Evolutionary conservation across 1,284 basidiomycete genomes (phyloP).

Genomic region (Ustilago cynodontis): DNA sequence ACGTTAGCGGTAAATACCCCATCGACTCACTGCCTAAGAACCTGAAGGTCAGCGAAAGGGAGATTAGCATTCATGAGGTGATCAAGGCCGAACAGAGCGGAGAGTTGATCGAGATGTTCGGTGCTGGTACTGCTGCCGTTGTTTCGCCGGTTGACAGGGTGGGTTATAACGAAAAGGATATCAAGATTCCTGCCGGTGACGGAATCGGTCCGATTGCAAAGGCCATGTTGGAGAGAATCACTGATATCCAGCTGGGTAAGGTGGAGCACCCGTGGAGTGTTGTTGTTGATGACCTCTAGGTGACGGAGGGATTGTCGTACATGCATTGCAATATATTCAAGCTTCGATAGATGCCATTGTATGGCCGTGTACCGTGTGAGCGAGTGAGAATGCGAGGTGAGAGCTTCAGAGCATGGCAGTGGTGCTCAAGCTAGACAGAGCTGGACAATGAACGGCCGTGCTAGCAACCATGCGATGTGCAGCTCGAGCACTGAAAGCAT

Average conservation of each 20-base stretch:
- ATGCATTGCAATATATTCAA: neutral
- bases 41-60: constrained; percentile 83
- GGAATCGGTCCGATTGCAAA: constrained; percentile 87
- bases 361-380: neutral
- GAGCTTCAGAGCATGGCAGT: neutral
- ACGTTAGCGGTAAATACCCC: constrained; percentile 75
- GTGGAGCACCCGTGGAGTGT: constrained; percentile 85
- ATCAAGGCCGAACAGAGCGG: constrained; percentile 80
- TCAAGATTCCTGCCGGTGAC: constrained; percentile 84
- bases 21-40: constrained; percentile 70
- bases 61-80: constrained; percentile 89
- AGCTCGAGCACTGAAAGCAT: too few species aligned
- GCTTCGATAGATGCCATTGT: neutral
- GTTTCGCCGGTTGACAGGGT: constrained; percentile 76
- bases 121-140: constrained; percentile 78
- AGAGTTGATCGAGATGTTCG: constrained; percentile 89
- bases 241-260: constrained; percentile 88
- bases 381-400: neutral
- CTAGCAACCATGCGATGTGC: too few species aligned
- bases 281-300: constrained; percentile 40
- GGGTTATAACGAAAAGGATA: constrained; percentile 87
- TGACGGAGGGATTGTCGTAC: neutral
- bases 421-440: too few species aligned
- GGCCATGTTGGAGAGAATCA: constrained; percentile 84
- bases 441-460: too few species aligned